A percentile compares a stretch with the other conserved stretches of the same genome.
phyloP scores from a whole-genome alignment of 2,329 filamentous ascomycete species.

The Helotiales sp. region DNA sequence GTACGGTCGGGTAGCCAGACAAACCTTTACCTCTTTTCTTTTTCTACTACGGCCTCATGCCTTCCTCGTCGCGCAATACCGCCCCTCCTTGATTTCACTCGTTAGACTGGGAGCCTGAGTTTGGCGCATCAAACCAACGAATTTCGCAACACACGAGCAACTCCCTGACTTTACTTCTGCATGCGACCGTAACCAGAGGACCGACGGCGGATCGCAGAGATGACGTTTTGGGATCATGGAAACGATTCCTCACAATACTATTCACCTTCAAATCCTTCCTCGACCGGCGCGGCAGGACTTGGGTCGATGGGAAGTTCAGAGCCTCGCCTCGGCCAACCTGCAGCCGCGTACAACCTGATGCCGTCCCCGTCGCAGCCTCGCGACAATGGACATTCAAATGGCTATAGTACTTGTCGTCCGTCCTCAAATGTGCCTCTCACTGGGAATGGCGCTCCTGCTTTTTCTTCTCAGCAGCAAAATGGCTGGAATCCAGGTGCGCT shows the following conservation, averaged over 20 bases:
- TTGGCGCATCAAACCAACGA: too few relatives aligned
- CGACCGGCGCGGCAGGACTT: not conserved
- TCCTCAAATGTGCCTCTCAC: constrained; percentile 31
- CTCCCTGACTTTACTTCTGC: constrained; percentile 36
- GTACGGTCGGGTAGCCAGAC: not conserved
- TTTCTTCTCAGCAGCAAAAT: constrained; percentile 17
- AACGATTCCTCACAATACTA: constrained; percentile 7
- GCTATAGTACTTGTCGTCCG: constrained; percentile 35
- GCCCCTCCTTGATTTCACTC: constrained; percentile 22
- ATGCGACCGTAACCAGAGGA: constrained; percentile 34
- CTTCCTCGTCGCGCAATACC: constrained; percentile 11
- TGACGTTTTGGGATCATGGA: constrained; percentile 37
- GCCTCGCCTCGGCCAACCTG: constrained; percentile 22
- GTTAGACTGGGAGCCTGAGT: constrained; percentile 24
- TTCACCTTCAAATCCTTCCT: not conserved
- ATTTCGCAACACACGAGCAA: too few relatives aligned
- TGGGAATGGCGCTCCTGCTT: constrained; percentile 30
- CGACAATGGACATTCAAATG: constrained; percentile 37
- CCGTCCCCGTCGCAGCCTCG: constrained; percentile 22
- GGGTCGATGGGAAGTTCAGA: constrained; percentile 16
- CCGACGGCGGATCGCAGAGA: constrained; percentile 33
- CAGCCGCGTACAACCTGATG: constrained; percentile 10
- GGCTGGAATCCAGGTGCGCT: constrained; percentile 50
- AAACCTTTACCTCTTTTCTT: not conserved
- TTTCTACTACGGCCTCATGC: constrained; percentile 8